A percentile compares a stretch with the other conserved stretches of the same genome.
These are phyloP conservation scores for Heliosperma pusillum DNA, from an alignment of 148 eudicot genomes.

Conservation along the genomic window DNA sequence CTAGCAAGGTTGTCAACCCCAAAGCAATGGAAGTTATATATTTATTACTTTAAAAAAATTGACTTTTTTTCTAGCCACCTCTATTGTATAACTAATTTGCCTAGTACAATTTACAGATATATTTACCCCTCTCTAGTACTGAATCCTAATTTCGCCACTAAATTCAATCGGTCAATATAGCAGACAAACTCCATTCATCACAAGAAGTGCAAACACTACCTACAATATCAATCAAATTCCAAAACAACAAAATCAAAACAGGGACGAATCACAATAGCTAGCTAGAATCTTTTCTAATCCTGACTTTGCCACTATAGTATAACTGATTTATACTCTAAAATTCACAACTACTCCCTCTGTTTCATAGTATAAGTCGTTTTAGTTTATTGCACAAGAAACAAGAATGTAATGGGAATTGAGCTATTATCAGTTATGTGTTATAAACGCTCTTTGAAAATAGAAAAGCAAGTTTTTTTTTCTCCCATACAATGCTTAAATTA, in stretches of 20 bases:
- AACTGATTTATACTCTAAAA: not conserved
- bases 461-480: too few species aligned
- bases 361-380: too few species aligned
- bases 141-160: too few species aligned
- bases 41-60: too few species aligned
- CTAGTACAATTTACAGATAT: not conserved
- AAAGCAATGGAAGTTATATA: not conserved
- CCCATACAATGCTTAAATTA: too few species aligned
- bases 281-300: not conserved
- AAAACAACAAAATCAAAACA: slow-evolving; percentile 20
- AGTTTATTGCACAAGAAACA: too few species aligned
- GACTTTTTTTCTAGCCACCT: too few species aligned
- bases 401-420: too few species aligned
- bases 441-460: too few species aligned
- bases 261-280: not conserved
- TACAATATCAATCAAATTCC: slow-evolving; percentile 1
- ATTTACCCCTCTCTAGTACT: too few species aligned
- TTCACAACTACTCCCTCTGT: too few species aligned
- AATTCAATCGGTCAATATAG: not conserved
- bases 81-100: not conserved
- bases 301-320: not conserved
- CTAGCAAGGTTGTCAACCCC: not conserved
- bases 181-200: not conserved
- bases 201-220: not conserved
- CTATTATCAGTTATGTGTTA: too few species aligned